A percentile compares a stretch with the other conserved stretches of the same genome.
Conservation (phyloP, 169 alveolate species). For the Cryptosporidium parvum region DNA sequence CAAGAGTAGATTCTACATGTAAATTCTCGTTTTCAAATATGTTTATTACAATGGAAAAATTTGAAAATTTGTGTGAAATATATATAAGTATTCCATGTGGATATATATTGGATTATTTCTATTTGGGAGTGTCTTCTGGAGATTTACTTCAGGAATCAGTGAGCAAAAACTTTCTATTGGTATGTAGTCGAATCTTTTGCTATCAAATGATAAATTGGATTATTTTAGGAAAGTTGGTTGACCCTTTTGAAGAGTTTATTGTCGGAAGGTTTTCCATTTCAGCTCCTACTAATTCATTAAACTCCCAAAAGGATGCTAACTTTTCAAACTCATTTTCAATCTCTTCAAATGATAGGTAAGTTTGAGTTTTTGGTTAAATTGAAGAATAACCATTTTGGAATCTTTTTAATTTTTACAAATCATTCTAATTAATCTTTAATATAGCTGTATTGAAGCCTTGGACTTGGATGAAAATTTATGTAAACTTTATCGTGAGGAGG, state of each 20-base stretch:
- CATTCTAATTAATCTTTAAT: neutral
- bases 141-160: slow-evolving; percentile 39
- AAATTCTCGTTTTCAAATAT: slow-evolving; percentile 42
- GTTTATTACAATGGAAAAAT: slow-evolving; percentile 33
- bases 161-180: slow-evolving; percentile 24
- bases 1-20: slow-evolving; percentile 26
- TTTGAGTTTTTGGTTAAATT: neutral
- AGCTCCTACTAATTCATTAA: neutral
- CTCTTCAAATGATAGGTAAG: slow-evolving; percentile 64
- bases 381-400: neutral
- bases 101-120: slow-evolving; percentile 52
- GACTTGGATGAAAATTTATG: neutral
- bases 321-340: neutral
- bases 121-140: slow-evolving; percentile 22
- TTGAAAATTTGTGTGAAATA: slow-evolving; percentile 37
- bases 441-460: slow-evolving; percentile 48
- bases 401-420: neutral
- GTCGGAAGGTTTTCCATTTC: slow-evolving; percentile 57
- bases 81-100: slow-evolving; percentile 63
- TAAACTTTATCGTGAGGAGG: slow-evolving; percentile 21
- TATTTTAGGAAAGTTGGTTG: slow-evolving; percentile 43
- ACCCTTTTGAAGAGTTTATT: slow-evolving; percentile 64
- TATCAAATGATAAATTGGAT: slow-evolving; percentile 67
- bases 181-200: slow-evolving; percentile 50
- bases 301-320: neutral